Conservation (phyloP, 2,329 filamentous ascomycete species). For the Neofusicoccum laricinum region DNA sequence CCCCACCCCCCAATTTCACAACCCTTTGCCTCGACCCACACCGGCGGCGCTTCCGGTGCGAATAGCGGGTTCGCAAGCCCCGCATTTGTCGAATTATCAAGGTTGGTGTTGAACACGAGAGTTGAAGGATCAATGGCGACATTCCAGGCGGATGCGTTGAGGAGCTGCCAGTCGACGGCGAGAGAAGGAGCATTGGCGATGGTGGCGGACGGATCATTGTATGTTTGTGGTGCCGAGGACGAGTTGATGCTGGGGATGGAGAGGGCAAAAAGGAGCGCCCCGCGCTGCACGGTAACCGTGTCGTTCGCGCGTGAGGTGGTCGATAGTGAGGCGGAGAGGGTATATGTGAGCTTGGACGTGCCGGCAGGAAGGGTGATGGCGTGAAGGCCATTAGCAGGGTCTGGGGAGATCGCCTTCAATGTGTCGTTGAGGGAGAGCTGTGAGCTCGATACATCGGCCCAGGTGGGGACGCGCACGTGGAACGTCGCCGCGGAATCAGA, state of each 20-base stretch:
- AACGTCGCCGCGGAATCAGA: conserved; percentile 40
- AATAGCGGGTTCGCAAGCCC: conserved; percentile 34
- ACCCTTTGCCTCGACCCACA: conserved; percentile 29
- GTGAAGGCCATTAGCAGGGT: conserved; percentile 39
- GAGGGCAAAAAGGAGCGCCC: conserved; percentile 38
- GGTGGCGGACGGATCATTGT: conserved; percentile 14
- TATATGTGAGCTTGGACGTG: conserved; percentile 33
- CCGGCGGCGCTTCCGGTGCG: conserved; percentile 29
- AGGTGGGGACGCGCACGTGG: conserved; percentile 46
- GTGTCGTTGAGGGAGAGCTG: conserved; percentile 13
- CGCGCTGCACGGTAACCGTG: conserved; percentile 35
- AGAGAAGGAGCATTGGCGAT: conserved; percentile 20
- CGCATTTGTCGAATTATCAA: not conserved
- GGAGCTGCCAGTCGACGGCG: conserved; percentile 28
- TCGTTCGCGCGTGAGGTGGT: conserved; percentile 32
- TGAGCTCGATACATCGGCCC: conserved; percentile 30
- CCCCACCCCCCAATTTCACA: conserved; percentile 34
- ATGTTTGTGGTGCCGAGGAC: conserved; percentile 21
- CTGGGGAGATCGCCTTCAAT: conserved; percentile 25
- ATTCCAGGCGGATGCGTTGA: conserved; percentile 33
- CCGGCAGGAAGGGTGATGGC: conserved; percentile 35
- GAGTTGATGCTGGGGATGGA: conserved; percentile 26
- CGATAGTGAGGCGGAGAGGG: conserved; percentile 28
- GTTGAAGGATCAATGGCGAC: conserved; percentile 35
- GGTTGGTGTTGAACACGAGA: conserved; percentile 19